Base-by-base conservation (phyloP, 2,329 filamentous ascomycete species). In the Biscogniauxia mediterranea region DNA sequence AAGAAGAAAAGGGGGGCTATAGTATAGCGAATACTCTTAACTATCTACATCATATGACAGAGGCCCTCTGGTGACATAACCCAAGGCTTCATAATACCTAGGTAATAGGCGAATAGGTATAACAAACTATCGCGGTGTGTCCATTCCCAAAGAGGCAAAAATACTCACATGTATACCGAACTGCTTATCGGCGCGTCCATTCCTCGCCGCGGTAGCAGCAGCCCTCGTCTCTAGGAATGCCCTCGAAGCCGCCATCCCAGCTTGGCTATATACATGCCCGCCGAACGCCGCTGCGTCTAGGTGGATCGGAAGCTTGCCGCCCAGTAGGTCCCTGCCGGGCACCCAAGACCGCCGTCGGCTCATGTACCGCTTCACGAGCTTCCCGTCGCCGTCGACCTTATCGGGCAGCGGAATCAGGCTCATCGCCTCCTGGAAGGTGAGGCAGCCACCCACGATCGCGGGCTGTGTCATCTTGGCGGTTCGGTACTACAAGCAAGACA, bases 241-340 rank as follows among this genome's bases (percentile, higher is more conserved):
- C 28, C 70, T 69, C 25, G 73, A 76, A 7, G 75, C 78, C 1
- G 76, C 78, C 58, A 77, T 64, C 3, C 73, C 76, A 3, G 76
- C 69, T 64, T 81, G 80, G 4, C 73, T 73, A 60, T 79, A 81
- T 8, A 81, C 78, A 65, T 80, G 76, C 1, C 79, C 80, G 21
- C 80, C 80, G 64, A 74, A 82, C 1, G 77, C 74, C 1, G 68
- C 67, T 5, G 50, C 58, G 20, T 70, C 66, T 2, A 57, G 42
- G 21, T 50, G n/a, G 1, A 8, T 21, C 38, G 1, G 3, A 15
- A 20, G 7, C 6, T 50, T 58, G 13, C 15, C 38, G 38, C 2
- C 56, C 7, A 60, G 53, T 4, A 76, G 56, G 49, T 78, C 76
- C 5, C 61, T 59, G 1, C 73, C 73, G 0, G 75, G 71, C 49